Evolutionary conservation across 306 rosid species (phyloP).

Genomic region (Cicer bijugum): DNA sequence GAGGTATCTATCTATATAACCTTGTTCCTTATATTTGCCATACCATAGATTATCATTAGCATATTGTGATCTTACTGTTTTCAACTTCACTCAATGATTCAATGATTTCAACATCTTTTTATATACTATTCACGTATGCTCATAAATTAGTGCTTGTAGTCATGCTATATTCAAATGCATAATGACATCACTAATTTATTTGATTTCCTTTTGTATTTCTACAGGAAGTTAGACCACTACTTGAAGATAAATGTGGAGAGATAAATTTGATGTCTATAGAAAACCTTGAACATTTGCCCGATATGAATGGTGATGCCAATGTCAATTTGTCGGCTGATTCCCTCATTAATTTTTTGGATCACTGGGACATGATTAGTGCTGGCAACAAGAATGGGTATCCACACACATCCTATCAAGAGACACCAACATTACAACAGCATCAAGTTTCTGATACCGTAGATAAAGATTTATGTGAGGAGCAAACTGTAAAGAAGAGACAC

Average conservation of each 20-base stretch:
- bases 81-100: background rate
- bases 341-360: background rate
- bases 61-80: background rate
- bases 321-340: constrained; percentile 31
- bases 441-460: no score
- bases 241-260: constrained; percentile 43
- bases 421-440: background rate
- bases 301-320: constrained; percentile 44
- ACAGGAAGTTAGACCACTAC: constrained; percentile 57
- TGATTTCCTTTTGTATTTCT: background rate
- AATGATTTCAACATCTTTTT: constrained; percentile 6
- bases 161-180: background rate
- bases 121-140: background rate
- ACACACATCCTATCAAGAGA: background rate
- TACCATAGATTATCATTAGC: background rate
- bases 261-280: constrained; percentile 27
- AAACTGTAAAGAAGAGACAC: constrained; percentile 46
- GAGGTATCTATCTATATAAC: no score
- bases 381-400: background rate
- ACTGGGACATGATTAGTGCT: background rate
- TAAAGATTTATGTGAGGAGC: constrained; percentile 41
- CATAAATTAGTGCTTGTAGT: no score
- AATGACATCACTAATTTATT: constrained; percentile 21
- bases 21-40: no score
- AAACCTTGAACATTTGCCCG: constrained; percentile 23